Percentiles rank a stretch among this genome's conserved stretches.
These are phyloP conservation scores for Halocafeteria seosinensis DNA, from an alignment of 108 stramenopile genomes.

Conservation along the genomic window DNA sequence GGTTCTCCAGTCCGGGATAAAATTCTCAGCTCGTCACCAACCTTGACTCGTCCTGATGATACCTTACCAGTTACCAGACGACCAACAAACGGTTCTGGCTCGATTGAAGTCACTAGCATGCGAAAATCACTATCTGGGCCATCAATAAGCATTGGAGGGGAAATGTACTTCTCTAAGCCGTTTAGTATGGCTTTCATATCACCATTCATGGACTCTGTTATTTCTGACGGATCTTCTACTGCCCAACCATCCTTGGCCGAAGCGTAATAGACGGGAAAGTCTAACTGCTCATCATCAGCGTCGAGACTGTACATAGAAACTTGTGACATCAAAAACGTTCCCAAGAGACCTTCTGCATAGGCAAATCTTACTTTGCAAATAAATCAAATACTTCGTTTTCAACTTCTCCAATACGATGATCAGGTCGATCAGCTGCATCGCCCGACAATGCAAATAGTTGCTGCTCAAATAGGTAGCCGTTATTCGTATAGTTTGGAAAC, in stretches of 20 bases:
- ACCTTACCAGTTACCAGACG: constrained; percentile 3
- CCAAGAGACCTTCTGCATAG: too few species aligned
- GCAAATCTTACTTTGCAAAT: too few species aligned
- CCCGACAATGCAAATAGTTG: too few species aligned
- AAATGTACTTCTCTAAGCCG: constrained; percentile 49
- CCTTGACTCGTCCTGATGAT: not conserved
- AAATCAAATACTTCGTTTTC: too few species aligned
- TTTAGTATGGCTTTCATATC: constrained; percentile 78
- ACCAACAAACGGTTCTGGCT: constrained; percentile 41
- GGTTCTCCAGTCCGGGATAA: constrained; percentile 4
- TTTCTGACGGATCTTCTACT: constrained; percentile 58
- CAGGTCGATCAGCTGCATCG: constrained; percentile 89
- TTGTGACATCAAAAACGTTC: too few species aligned
- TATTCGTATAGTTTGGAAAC: constrained; percentile 79
- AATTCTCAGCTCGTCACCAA: constrained; percentile 5
- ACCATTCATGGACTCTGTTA: constrained; percentile 31
- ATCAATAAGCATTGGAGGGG: constrained; percentile 47
- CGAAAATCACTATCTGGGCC: constrained; percentile 34
- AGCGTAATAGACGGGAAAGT: constrained; percentile 83
- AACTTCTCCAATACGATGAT: constrained; percentile 86
- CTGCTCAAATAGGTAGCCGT: too few species aligned
- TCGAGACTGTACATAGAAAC: too few species aligned
- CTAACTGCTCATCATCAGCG: constrained; percentile 87
- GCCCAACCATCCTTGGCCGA: constrained; percentile 74
- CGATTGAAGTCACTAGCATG: constrained; percentile 64